phyloP scores from a whole-genome alignment of 2,329 filamentous ascomycete species.

The Aspergillus tubingensis region DNA sequence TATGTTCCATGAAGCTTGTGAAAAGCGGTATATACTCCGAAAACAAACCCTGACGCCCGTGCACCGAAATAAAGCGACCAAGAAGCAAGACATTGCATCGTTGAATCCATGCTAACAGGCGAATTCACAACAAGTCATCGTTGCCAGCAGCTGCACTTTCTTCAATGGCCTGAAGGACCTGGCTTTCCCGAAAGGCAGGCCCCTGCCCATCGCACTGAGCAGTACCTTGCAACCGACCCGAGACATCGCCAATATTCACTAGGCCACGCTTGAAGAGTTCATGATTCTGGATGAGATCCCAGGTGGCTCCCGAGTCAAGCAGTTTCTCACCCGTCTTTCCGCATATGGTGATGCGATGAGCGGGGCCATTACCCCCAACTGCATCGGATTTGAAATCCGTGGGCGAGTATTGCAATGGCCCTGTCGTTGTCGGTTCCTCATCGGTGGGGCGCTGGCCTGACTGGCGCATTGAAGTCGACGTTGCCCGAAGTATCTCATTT shows the following conservation, averaged over 20 bases:
- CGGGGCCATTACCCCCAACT: conserved; percentile 53
- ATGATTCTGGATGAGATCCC: conserved; percentile 86
- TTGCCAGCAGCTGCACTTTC: conserved; percentile 74
- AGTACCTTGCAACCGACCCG: conserved; percentile 71
- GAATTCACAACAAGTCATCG: conserved; percentile 69
- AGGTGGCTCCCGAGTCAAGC: conserved; percentile 75
- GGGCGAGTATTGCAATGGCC: conserved; percentile 70
- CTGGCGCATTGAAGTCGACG: conserved; percentile 51
- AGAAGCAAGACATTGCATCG: neutral
- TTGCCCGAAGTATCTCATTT: conserved; percentile 88
- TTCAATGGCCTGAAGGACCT: conserved; percentile 73
- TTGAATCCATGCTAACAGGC: neutral
- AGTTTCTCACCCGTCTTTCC: conserved; percentile 67
- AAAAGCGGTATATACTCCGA: neutral
- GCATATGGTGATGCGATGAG: conserved; percentile 68
- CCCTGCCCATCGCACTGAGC: conserved; percentile 85
- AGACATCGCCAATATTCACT: conserved; percentile 80
- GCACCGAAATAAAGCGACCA: conserved; percentile 7
- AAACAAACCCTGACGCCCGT: neutral
- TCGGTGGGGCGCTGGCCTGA: conserved; percentile 40
- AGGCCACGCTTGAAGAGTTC: conserved; percentile 73
- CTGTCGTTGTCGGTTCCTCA: conserved; percentile 56
- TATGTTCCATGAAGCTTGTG: neutral
- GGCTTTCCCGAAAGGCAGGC: conserved; percentile 79
- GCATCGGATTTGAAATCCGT: conserved; percentile 70